Percentiles rank a stretch among this genome's conserved stretches.
phyloP scores from a whole-genome alignment of 2,329 filamentous ascomycete species.

The Alternaria burnsii region DNA sequence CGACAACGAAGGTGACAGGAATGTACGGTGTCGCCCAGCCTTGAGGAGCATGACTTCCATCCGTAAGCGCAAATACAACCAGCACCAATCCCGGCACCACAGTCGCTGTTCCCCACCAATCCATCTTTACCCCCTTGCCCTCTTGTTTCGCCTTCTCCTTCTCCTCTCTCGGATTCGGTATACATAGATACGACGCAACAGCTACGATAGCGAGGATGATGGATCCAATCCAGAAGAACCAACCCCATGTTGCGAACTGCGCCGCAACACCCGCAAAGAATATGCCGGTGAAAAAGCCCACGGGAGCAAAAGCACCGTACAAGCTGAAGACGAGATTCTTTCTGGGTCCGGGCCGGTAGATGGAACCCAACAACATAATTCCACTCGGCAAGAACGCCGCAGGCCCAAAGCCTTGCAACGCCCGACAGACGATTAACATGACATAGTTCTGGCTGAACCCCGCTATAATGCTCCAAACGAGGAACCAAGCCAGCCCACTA shows the following conservation, averaged over 20 bases:
- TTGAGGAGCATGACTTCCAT: slow-evolving; percentile 71
- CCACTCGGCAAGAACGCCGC: slow-evolving; percentile 76
- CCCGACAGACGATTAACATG: slow-evolving; percentile 78
- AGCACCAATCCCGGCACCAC: slow-evolving; percentile 67
- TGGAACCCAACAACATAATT: slow-evolving; percentile 70
- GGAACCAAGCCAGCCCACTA: slow-evolving; percentile 69
- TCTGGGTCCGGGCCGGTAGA: slow-evolving; percentile 71
- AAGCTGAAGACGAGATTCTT: slow-evolving; percentile 73
- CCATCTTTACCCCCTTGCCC: slow-evolving; percentile 41
- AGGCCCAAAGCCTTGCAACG: slow-evolving; percentile 76
- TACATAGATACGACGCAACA: slow-evolving; percentile 40
- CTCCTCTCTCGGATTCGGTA: slow-evolving; percentile 34
- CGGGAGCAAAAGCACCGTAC: slow-evolving; percentile 62
- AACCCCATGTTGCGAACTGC: slow-evolving; percentile 42
- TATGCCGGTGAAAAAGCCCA: slow-evolving; percentile 55
- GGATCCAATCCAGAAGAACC: slow-evolving; percentile 47
- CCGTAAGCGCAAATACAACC: slow-evolving; percentile 78
- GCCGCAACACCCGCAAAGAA: slow-evolving; percentile 48
- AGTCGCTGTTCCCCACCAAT: slow-evolving; percentile 48
- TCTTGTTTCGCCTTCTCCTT: slow-evolving; percentile 9
- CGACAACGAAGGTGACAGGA: slow-evolving; percentile 69
- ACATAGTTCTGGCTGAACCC: slow-evolving; percentile 73
- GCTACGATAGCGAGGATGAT: slow-evolving; percentile 46
- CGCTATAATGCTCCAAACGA: slow-evolving; percentile 72
- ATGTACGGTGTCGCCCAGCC: slow-evolving; percentile 81